A percentile compares a stretch with the other conserved stretches of the same genome.
Evolutionary conservation across 257 asterid genomes (phyloP).

Genomic region (Misopates orontium): DNA sequence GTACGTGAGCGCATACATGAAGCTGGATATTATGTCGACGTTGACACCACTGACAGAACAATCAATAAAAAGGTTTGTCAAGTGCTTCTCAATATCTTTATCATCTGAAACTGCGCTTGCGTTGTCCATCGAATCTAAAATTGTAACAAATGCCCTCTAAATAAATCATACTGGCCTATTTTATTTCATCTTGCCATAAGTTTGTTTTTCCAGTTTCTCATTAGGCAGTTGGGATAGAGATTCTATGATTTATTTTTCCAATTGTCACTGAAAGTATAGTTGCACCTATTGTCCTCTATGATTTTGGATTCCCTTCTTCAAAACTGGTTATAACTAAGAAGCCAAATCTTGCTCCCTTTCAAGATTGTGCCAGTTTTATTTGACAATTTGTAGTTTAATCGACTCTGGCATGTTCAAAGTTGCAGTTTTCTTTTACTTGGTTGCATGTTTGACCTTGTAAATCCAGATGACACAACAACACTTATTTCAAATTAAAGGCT

Average conservation of each 20-base stretch:
- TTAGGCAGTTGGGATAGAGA: not conserved
- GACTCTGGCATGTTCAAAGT: not conserved
- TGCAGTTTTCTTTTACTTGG: too few species aligned
- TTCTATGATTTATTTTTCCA: not conserved
- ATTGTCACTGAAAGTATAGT: not conserved
- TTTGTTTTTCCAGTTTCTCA: slow-evolving; percentile 7
- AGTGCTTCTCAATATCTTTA: slow-evolving; percentile 10
- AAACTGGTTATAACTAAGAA: too few species aligned
- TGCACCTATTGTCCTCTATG: not conserved
- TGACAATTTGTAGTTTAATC: not conserved
- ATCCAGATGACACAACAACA: too few species aligned
- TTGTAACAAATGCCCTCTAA: slow-evolving; percentile 4
- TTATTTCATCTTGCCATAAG: slow-evolving; percentile 8
- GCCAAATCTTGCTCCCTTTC: not conserved
- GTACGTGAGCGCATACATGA: slow-evolving; percentile 70
- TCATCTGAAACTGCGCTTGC: not conserved
- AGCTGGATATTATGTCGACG: slow-evolving; percentile 84
- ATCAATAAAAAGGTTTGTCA: slow-evolving; percentile 80
- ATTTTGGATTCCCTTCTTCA: not conserved
- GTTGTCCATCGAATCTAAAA: too few species aligned
- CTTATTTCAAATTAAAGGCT: too few species aligned
- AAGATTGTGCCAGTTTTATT: slow-evolving; percentile 5
- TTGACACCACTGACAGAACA: slow-evolving; percentile 84
- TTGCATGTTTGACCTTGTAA: too few species aligned
- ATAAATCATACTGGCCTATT: not conserved